A percentile compares a stretch with the other conserved stretches of the same genome.
Conservation (phyloP, 495 filamentous ascomycete genomes). For the Neurospora sp. region DNA sequence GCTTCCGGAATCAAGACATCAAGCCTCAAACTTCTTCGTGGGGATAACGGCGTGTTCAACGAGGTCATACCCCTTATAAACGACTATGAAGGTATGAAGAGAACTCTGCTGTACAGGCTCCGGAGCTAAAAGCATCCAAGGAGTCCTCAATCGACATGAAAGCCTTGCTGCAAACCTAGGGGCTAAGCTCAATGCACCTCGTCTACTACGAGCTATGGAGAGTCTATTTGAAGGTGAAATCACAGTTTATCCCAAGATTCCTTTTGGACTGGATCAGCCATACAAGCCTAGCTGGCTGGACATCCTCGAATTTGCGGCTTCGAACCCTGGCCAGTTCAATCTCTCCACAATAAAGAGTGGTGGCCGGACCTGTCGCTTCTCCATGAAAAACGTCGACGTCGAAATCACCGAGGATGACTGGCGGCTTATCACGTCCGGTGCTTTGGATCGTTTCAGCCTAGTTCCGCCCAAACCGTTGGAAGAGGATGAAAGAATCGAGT, state of each 20-base stretch:
- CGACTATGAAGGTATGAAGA: constrained; percentile 54
- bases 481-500: constrained; percentile 78
- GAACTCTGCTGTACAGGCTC: background rate
- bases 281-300: constrained; percentile 62
- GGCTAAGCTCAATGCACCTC: constrained; percentile 70
- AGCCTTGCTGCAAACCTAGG: constrained; percentile 78
- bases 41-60: constrained; percentile 32
- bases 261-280: constrained; percentile 44
- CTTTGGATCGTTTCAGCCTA: constrained; percentile 74
- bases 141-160: constrained; percentile 74
- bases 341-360: constrained; percentile 54
- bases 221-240: constrained; percentile 75
- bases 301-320: constrained; percentile 72
- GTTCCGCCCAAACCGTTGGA: constrained; percentile 59
- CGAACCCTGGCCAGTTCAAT: constrained; percentile 70
- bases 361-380: constrained; percentile 64
- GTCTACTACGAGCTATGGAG: constrained; percentile 77
- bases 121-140: constrained; percentile 24
- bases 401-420: constrained; percentile 86
- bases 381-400: constrained; percentile 67
- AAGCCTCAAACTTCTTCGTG: constrained; percentile 36
- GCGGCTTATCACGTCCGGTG: constrained; percentile 68
- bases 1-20: constrained; percentile 19
- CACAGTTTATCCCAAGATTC: constrained; percentile 41
- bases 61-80: constrained; percentile 53